Base-by-base conservation (phyloP, 331 rosid genomes). In the Malus hybrid region DNA sequence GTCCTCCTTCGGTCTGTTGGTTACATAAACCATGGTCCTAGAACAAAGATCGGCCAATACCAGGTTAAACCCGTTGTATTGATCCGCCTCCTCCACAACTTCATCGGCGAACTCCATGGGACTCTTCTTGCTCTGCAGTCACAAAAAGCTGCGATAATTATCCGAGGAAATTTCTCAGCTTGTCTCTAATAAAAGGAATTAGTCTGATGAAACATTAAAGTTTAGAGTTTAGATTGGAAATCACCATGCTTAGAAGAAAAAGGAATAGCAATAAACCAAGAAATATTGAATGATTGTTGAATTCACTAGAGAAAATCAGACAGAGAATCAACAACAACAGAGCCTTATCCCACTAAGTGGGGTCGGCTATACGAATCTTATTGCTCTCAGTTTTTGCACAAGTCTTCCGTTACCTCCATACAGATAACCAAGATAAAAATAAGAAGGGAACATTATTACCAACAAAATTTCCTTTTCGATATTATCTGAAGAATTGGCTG, bases 21-120 rank as follows among this genome's bases (percentile, higher is more conserved):
- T 88, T 20, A 90, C 90, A 76, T 88, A 89, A 79, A 86, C 84
- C 94, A 93, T 85, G 73, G 86, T 46, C 80, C 81, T 86, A 55
- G 79, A 69, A 80, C 82, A 63, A 60, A 91, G 70, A 83, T 93
- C 97, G 77, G 79, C 83, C 33, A 91, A 69, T 11, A 93, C 72
- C 78, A 91, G 87, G 85, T 88, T 93, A 76, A 91, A 93, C 63
- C 98, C 97, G 32, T 90, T 91, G 72, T 84, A 91, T 65, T 79
- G 83, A 75, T 87, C 84, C 14, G 84, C 90, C 64, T 87, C 94
- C 74, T 83, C 80, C 73, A 73, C 68, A 52, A 93, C 65, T 69
- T 89, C 83, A 63, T 86, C 81, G 1, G 90, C 96, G 79, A 88
- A 88, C 72, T 88, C 98, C 54, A 62, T 10, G 4, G 93, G 88